Conservation (phyloP, 2,329 filamentous ascomycete genomes). For the Aureobasidium uvarum region DNA sequence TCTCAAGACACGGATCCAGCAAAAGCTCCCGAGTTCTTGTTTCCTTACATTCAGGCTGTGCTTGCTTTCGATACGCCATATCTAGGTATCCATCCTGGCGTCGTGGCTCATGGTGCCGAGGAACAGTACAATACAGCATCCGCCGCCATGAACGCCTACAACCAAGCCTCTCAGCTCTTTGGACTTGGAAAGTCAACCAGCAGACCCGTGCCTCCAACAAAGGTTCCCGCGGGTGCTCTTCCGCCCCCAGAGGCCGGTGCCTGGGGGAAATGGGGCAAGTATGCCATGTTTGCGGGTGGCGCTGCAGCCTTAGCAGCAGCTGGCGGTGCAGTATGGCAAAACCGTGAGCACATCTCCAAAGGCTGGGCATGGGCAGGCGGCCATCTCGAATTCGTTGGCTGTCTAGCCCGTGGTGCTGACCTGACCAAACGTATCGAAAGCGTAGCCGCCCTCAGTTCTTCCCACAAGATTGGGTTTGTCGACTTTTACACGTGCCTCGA, state of each 20-base stretch:
- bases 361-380: constrained; percentile 81
- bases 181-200: constrained; percentile 42
- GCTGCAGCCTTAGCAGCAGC: constrained; percentile 76
- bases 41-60: constrained; percentile 86
- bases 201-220: constrained; percentile 31
- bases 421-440: constrained; percentile 69
- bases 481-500: constrained; percentile 88
- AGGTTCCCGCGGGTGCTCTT: constrained; percentile 34
- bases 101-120: constrained; percentile 84
- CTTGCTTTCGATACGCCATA: constrained; percentile 95
- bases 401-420: constrained; percentile 79
- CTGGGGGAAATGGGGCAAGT: constrained; percentile 81
- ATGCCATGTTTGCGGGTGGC: constrained; percentile 82
- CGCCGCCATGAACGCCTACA: constrained; percentile 66
- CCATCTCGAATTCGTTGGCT: constrained; percentile 91
- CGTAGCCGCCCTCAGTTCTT: constrained; percentile 62
- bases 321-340: constrained; percentile 81
- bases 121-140: constrained; percentile 75
- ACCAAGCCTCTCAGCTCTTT: constrained; percentile 60
- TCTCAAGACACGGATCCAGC: constrained; percentile 36
- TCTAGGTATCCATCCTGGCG: constrained; percentile 74
- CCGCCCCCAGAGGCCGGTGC: constrained; percentile 33
- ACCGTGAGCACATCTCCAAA: constrained; percentile 73
- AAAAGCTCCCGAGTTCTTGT: constrained; percentile 62
- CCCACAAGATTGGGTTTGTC: constrained; percentile 71